phyloP scores from a whole-genome alignment of 495 filamentous ascomycete species.

The Talaromyces nanjingensis region DNA sequence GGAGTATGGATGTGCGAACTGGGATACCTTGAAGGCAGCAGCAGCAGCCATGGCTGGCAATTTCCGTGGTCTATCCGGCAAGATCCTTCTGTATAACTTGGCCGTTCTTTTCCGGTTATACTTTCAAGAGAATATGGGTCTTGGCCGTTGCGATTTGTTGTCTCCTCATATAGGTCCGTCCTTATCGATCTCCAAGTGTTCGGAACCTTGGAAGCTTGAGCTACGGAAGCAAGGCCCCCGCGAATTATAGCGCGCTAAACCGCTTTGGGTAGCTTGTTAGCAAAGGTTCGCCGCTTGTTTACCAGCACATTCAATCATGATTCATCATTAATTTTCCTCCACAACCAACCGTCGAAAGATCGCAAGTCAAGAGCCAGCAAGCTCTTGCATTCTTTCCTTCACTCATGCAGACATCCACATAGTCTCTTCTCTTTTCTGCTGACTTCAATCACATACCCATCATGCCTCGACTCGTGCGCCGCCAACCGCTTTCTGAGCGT shows the following conservation, averaged over 20 bases:
- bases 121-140: background rate
- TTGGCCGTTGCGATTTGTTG: background rate
- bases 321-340: background rate
- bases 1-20: constrained; percentile 3
- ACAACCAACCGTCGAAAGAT: background rate
- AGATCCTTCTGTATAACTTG: background rate
- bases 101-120: background rate
- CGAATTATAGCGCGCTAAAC: background rate
- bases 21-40: constrained; percentile 34
- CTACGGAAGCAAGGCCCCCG: background rate
- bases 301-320: background rate
- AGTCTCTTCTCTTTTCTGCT: background rate
- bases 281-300: constrained; percentile 2
- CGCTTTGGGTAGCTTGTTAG: constrained; percentile 1
- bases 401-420: constrained; percentile 6
- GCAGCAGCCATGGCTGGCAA: constrained; percentile 26
- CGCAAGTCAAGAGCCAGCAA: constrained; percentile 2
- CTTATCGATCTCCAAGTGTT: background rate
- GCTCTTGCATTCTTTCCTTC: constrained; percentile 1
- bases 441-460: constrained; percentile 9
- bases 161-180: background rate
- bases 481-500: constrained; percentile 66
- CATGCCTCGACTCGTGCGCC: constrained; percentile 76
- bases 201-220: background rate
- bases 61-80: background rate